Evolutionary conservation across 768 basidiomycete species (phyloP).

Genomic region (Mycena crocata): DNA sequence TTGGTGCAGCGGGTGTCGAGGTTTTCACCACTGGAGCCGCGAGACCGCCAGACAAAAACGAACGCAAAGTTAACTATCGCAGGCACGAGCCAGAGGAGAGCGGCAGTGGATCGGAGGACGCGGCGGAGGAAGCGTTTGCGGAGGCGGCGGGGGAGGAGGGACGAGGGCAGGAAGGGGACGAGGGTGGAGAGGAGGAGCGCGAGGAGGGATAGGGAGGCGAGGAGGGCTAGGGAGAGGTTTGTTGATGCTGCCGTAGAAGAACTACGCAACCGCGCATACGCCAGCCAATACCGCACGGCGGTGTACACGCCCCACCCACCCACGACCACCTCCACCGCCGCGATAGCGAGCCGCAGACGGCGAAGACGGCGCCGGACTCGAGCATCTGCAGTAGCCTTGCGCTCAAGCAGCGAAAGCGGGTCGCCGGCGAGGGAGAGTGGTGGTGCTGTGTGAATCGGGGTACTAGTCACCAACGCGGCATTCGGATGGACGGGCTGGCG

Average conservation of each 20-base stretch:
- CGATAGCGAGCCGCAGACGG: slow-evolving; percentile 43
- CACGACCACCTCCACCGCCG: slow-evolving; percentile 48
- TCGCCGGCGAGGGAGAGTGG: slow-evolving; percentile 44
- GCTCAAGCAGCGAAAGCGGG: slow-evolving; percentile 41
- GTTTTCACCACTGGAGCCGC: slow-evolving; percentile 49
- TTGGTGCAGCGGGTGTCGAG: slow-evolving; percentile 62
- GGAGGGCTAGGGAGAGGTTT: slow-evolving; percentile 63
- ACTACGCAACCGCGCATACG: slow-evolving; percentile 57
- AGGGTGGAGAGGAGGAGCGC: slow-evolving; percentile 51
- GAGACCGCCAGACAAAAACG: slow-evolving; percentile 64
- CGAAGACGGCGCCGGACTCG: slow-evolving; percentile 41
- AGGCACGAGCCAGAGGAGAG: slow-evolving; percentile 61
- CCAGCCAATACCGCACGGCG: slow-evolving; percentile 72
- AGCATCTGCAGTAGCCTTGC: slow-evolving; percentile 41
- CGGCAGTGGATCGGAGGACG: slow-evolving; percentile 54
- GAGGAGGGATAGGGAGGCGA: slow-evolving; percentile 55
- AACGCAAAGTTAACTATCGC: slow-evolving; percentile 68
- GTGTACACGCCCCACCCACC: slow-evolving; percentile 75
- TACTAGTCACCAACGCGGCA: too few relatives aligned
- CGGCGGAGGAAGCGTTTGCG: slow-evolving; percentile 44
- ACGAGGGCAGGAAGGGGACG: slow-evolving; percentile 52
- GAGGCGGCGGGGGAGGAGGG: slow-evolving; percentile 46
- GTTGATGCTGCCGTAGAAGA: slow-evolving; percentile 52
- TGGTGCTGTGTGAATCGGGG: too few relatives aligned
- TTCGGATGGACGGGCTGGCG: slow-evolving; percentile 46